These are phyloP conservation scores for Viola odorata DNA, from an alignment of 345 rosid genomes.

Conservation along the genomic window DNA sequence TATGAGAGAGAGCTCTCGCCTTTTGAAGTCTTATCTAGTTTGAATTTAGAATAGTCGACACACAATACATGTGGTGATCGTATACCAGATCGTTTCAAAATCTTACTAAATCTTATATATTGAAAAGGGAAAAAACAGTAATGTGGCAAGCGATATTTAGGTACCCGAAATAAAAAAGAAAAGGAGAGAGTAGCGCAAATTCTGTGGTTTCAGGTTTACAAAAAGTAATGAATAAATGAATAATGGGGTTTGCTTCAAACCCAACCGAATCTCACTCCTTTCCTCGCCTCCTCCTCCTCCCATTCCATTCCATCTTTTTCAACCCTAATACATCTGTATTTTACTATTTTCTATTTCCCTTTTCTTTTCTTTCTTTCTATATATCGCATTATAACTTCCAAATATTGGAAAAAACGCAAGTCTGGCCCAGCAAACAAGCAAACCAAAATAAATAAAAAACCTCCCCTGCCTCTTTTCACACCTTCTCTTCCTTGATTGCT, in stretches of 20 bases:
- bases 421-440: constrained; percentile 22
- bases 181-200: constrained; percentile 14
- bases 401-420: constrained; percentile 33
- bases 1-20: too few relatives aligned
- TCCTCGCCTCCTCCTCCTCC: constrained; percentile 30
- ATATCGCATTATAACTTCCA: constrained; percentile 24
- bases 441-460: neutral
- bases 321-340: neutral
- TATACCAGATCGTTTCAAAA: too few relatives aligned
- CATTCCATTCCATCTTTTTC: constrained; percentile 13
- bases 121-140: neutral
- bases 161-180: neutral
- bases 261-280: constrained; percentile 60
- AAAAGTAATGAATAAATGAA: constrained; percentile 28
- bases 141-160: neutral
- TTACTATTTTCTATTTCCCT: neutral
- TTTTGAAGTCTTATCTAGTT: too few relatives aligned
- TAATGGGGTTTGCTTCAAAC: constrained; percentile 54
- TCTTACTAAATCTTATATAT: too few relatives aligned
- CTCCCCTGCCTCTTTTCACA: neutral
- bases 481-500: neutral
- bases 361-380: neutral
- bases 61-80: too few relatives aligned
- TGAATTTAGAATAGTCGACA: too few relatives aligned
- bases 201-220: constrained; percentile 46